Evolutionary conservation across 495 filamentous ascomycete genomes (phyloP), one percentile per base, ranked within the genome.

Genomic region (Arthonia radiata): DNA sequence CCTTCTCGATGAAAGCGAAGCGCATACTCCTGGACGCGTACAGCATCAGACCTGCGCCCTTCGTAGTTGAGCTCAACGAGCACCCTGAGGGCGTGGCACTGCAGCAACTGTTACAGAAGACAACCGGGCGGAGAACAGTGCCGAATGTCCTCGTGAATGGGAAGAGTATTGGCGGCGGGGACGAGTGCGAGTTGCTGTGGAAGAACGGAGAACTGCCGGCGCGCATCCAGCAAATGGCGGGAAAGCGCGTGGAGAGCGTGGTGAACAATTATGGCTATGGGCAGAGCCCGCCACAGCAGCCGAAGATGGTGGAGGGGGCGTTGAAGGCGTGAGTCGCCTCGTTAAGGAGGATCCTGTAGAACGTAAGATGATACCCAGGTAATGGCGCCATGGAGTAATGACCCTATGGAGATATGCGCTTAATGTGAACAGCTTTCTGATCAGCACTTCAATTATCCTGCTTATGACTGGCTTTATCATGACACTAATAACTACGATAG

Each of bases 141-240:
- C 86, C 86, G 2, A 97, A 97, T 39, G 57, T 97, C 16, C 52
- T 97, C 30, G 61, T 97, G 24, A 75, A 71, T 39, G 86, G 77
- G 3, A 67, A 69, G 44, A 86, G 74, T 39, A 81, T 94, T 35
- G 86, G 86, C 15, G 86, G 86, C 15, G 68, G 79, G 24, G 83
- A 93, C 39, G 79, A 92, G 18, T 61, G 94, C 31, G 60, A 63
- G 21, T 68, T 59, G 14, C 44, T 94, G 32, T 68, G 90, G 42
- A 39, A 50, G 22, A 58, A 59, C n/a, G 69, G 67, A 34, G 61
- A 57, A 30, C 50, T 97, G 31, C 55, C 61, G 16, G 67, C 66
- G 19, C 83, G 67, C 38, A 57, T 97, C 31, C 64, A 60, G 46
- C 56, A 49, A 6, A 50, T 91, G 50, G 81, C 63, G 18, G 74